A percentile compares a stretch with the other conserved stretches of the same genome.
Evolutionary conservation across 2,329 filamentous ascomycete species (phyloP).

Genomic region (Sordariomycetes sp.): DNA sequence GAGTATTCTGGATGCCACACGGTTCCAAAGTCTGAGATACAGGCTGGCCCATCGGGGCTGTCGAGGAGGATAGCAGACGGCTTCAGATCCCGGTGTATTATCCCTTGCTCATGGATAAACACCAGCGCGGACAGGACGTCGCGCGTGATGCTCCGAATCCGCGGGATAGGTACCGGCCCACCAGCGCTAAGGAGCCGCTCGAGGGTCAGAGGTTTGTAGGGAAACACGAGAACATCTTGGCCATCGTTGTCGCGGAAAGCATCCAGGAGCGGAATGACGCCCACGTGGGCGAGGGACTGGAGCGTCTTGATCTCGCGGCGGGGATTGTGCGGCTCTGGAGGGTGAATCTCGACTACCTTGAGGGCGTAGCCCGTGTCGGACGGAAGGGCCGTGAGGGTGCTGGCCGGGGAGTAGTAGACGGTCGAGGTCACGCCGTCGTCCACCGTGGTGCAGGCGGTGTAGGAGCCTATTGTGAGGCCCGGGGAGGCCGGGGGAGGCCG

Average conservation of each 20-base stretch:
- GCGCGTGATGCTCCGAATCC: constrained; percentile 33
- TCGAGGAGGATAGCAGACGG: constrained; percentile 75
- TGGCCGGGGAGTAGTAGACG: constrained; percentile 56
- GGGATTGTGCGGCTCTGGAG: constrained; percentile 72
- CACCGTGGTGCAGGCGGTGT: constrained; percentile 38
- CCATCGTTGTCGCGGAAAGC: constrained; percentile 60
- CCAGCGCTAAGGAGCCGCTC: constrained; percentile 46
- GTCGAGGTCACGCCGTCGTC: constrained; percentile 64
- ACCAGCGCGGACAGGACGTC: constrained; percentile 60
- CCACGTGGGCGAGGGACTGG: constrained; percentile 34
- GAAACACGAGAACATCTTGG: constrained; percentile 69
- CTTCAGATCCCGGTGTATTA: constrained; percentile 91
- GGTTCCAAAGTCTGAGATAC: constrained; percentile 84
- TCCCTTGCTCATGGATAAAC: constrained; percentile 58
- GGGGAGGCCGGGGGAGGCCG: neutral
- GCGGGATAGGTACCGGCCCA: constrained; percentile 15
- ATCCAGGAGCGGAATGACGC: constrained; percentile 54
- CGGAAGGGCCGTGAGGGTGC: neutral
- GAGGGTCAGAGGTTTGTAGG: constrained; percentile 66
- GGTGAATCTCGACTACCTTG: constrained; percentile 69
- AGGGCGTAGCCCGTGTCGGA: constrained; percentile 38
- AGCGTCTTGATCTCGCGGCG: constrained; percentile 69
- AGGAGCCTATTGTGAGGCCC: constrained; percentile 37
- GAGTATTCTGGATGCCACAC: constrained; percentile 60
- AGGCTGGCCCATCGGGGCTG: constrained; percentile 55